These are phyloP conservation scores for Tuber aestivum DNA, from an alignment of 495 filamentous ascomycete species.

Conservation along the genomic window DNA sequence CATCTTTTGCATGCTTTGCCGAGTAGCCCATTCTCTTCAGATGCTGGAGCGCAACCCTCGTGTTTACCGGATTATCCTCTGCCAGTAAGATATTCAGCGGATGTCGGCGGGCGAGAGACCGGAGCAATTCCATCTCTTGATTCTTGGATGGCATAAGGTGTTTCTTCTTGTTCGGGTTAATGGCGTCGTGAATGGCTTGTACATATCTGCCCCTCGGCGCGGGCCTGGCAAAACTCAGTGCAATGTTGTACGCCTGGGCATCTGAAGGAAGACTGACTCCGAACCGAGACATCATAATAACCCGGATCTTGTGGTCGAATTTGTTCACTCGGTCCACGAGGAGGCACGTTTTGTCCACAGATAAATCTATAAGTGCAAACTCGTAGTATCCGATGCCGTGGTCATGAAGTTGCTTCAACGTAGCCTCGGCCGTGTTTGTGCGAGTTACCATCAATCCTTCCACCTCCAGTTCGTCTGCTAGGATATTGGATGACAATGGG, in stretches of 20 bases:
- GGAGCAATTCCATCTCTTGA: conserved; percentile 37
- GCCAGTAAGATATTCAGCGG: conserved; percentile 39
- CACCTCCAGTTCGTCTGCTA: conserved; percentile 40
- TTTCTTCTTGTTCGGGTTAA: conserved; percentile 29
- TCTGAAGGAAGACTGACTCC: conserved; percentile 32
- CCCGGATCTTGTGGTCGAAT: conserved; percentile 33
- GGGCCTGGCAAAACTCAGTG: conserved; percentile 38
- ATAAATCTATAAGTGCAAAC: conserved; percentile 40
- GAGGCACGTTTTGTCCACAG: conserved; percentile 37
- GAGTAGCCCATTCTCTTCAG: conserved; percentile 42
- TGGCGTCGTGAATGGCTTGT: conserved; percentile 36
- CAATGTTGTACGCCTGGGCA: conserved; percentile 34
- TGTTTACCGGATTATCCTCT: conserved; percentile 41
- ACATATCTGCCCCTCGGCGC: conserved; percentile 39
- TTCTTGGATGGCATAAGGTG: conserved; percentile 27
- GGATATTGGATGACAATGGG: conserved; percentile 40
- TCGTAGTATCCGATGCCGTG: conserved; percentile 29
- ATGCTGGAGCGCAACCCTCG: conserved; percentile 40
- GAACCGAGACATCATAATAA: conserved; percentile 42
- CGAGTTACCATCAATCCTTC: conserved; percentile 36
- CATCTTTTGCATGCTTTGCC: conserved; percentile 41
- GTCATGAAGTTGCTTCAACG: conserved; percentile 22
- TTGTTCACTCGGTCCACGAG: conserved; percentile 34
- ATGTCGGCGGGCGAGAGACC: conserved; percentile 38
- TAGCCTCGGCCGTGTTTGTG: conserved; percentile 21